phyloP scores from a whole-genome alignment of 2,329 filamentous ascomycete species.

The Calonectria ilicicola region DNA sequence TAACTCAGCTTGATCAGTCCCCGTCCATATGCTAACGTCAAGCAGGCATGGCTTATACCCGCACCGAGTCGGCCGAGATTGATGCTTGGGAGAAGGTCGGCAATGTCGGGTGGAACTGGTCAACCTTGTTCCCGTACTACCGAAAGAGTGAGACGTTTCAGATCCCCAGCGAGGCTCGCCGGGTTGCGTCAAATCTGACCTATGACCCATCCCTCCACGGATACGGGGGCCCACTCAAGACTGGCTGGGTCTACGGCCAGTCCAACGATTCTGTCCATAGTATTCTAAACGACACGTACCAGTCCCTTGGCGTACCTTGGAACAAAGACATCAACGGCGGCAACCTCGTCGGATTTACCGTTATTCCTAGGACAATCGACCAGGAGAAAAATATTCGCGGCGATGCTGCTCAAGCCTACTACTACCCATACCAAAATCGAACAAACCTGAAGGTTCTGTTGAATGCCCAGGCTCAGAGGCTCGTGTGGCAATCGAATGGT shows the following conservation, averaged over 20 bases:
- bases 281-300: neutral
- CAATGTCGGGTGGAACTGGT: neutral
- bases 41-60: neutral
- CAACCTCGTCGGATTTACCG: neutral
- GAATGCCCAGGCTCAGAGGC: neutral
- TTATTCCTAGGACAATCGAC: neutral
- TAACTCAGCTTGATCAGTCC: no score
- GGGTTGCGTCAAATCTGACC: neutral
- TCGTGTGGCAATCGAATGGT: neutral
- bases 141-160: neutral
- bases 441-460: neutral
- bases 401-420: neutral
- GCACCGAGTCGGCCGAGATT: neutral
- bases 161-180: neutral
- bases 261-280: neutral
- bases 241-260: neutral
- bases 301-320: neutral
- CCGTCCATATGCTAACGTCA: neutral
- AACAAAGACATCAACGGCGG: neutral
- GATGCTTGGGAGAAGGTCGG: neutral
- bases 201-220: neutral
- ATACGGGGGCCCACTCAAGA: neutral
- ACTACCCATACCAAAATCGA: slow-evolving; percentile 1
- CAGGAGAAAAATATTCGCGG: neutral
- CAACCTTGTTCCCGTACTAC: neutral